phyloP scores from a whole-genome alignment of 129 eudicot genomes.

The Ambrosia artemisiifolia region DNA sequence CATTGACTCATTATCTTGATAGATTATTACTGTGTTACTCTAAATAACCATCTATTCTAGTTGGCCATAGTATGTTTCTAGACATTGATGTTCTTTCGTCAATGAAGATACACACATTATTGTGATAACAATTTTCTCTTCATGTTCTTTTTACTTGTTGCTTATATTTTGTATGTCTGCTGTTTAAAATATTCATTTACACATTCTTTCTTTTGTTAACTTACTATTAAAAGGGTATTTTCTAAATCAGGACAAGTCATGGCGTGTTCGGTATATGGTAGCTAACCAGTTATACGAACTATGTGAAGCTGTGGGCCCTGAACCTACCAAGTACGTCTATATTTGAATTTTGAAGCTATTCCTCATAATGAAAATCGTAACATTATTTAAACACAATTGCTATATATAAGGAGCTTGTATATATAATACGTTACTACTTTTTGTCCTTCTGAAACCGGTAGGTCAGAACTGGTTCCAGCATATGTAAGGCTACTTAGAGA shows the following conservation, averaged over 20 bases:
- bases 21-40: too few relatives aligned
- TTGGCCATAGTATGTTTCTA: not conserved
- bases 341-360: not conserved
- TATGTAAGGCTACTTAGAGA: conserved; percentile 76
- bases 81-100: not conserved
- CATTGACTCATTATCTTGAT: too few relatives aligned
- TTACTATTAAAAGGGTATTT: conserved; percentile 1
- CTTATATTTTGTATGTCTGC: not conserved
- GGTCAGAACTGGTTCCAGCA: conserved; percentile 92
- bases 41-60: not conserved
- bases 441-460: conserved; percentile 22
- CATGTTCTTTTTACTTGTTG: not conserved
- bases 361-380: not conserved
- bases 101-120: not conserved
- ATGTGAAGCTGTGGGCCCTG: too few relatives aligned
- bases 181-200: not conserved
- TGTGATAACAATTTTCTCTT: not conserved
- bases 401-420: not conserved
- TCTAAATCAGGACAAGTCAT: conserved; percentile 79
- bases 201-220: conserved; percentile 9
- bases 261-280: conserved; percentile 98
- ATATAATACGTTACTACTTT: not conserved
- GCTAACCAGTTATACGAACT: conserved; percentile 57
- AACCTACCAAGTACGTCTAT: conserved; percentile 54
- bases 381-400: not conserved